Conservation (phyloP, 495 filamentous ascomycete species). For the Podospora tetraspora region DNA sequence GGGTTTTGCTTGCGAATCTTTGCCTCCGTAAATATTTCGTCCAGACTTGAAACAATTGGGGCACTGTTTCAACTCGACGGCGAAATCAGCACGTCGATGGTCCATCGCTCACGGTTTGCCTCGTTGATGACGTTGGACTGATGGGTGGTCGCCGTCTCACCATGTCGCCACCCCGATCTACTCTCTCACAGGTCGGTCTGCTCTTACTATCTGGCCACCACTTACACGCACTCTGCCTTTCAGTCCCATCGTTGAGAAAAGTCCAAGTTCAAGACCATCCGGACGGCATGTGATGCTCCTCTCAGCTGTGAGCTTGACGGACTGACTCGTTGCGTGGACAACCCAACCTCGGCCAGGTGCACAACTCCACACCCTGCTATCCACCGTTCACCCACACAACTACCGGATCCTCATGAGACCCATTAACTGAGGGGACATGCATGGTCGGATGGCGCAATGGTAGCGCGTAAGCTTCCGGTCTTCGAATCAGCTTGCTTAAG, state of each 20-base stretch:
- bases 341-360: background rate
- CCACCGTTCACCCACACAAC: background rate
- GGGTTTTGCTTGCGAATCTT: background rate
- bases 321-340: background rate
- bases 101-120: background rate
- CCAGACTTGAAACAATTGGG: background rate
- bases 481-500: background rate
- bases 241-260: background rate
- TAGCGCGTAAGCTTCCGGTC: background rate
- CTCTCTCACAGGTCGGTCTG: background rate
- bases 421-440: background rate
- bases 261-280: background rate
- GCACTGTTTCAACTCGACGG: background rate
- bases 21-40: background rate
- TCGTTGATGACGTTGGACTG: background rate
- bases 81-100: background rate
- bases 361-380: background rate
- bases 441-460: background rate
- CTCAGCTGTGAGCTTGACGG: background rate
- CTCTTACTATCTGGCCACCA: background rate
- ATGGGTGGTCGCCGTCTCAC: background rate
- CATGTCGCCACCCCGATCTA: background rate
- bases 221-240: background rate
- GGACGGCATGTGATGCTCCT: background rate
- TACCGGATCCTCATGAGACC: background rate